Evolutionary conservation across 371 early-diverging fungal species (phyloP).

Genomic region (Thermomucor indicae-seudaticae): DNA sequence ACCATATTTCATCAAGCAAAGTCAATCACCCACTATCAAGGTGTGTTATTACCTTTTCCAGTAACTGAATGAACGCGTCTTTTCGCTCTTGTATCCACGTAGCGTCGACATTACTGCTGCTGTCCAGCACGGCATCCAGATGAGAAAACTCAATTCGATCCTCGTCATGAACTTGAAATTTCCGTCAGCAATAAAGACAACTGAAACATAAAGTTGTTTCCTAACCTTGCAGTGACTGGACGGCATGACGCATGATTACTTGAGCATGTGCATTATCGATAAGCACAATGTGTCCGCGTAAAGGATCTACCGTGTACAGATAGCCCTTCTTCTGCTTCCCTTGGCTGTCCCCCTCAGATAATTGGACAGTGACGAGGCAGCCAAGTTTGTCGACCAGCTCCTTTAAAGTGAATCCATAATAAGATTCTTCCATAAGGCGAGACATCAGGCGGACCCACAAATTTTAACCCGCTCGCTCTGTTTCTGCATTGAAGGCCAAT

Average conservation of each 20-base stretch:
- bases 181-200: background rate
- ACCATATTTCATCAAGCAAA: conserved; percentile 4
- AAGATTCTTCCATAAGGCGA: too few relatives aligned
- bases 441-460: too few relatives aligned
- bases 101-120: background rate
- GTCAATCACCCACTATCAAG: background rate
- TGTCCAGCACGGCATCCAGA: conserved; percentile 3
- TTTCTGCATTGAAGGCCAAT: too few relatives aligned
- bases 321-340: too few relatives aligned
- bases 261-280: conserved; percentile 6
- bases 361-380: too few relatives aligned
- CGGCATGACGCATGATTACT: conserved; percentile 20
- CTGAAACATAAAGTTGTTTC: background rate
- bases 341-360: too few relatives aligned
- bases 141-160: background rate
- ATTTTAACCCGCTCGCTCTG: too few relatives aligned
- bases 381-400: too few relatives aligned
- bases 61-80: conserved; percentile 7
- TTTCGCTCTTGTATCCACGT: conserved; percentile 5
- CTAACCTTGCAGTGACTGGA: conserved; percentile 12
- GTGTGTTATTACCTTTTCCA: conserved; percentile 15
- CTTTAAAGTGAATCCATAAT: too few relatives aligned
- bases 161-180: background rate
- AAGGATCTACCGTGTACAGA: conserved; percentile 34
- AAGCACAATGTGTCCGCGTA: conserved; percentile 17